Evolutionary conservation across 2,329 filamentous ascomycete species (phyloP), one percentile per base, ranked within the genome.

Genomic region (Dactylellina cionopaga): DNA sequence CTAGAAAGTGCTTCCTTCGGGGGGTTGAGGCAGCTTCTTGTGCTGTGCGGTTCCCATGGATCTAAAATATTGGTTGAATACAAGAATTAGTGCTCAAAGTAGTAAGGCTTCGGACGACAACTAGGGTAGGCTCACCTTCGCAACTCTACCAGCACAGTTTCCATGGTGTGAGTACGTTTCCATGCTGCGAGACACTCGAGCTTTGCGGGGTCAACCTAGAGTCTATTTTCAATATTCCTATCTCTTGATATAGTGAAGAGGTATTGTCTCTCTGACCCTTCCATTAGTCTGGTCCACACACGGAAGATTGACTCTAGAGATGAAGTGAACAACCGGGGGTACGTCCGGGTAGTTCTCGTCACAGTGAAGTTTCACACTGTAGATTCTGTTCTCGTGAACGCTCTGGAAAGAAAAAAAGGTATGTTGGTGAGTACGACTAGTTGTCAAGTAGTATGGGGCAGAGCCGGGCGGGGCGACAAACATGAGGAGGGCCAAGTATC

Each of bases 381-480:
- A 99, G 83, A 99, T 99, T 79, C 95, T 91, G 83, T 99, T 99
- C 85, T 99, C 95, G 81, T 98, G 94, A 74, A 90, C 92, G 82
- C 92, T 96, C 91, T 95, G 79, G 41, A 39, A 37, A 35, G 6
- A 9, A 24, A 31, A 44, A 19, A 13, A 10, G 25, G 27, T 35
- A 39, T 19, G n/a, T 29, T 13, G 6, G 13, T 24, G 51, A 10
- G 10, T 24, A 13, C 11, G 17, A 54, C 15, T 37, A 24, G 13
- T 29, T 13, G 19, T 2, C 13, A 35, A 22, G 31, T n/a, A 13
- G 33, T 44, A 44, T 43, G 43, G 54, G 56, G 69, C 37, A 52
- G 44, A 33, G 27, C 46, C 29, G 54, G 43, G 54, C 27, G n/a
- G 37, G 25, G 11, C 10, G 31, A 43, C 91, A 79, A 85, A 97